Conservation (phyloP, 495 filamentous ascomycete species). For the Penicillium soppii region DNA sequence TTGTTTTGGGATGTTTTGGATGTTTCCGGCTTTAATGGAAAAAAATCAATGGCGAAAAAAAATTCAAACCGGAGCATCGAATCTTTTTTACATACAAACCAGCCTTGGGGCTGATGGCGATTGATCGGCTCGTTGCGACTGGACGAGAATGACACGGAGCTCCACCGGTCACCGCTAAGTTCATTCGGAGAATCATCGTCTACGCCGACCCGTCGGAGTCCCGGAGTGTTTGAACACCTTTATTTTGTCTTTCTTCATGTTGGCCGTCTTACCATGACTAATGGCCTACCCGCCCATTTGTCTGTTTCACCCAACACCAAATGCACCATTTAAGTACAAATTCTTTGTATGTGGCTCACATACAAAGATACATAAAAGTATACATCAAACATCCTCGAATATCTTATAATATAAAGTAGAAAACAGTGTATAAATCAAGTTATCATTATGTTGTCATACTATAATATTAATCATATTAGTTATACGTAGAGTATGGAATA, state of each 20-base stretch:
- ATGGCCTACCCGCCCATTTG: too few species aligned
- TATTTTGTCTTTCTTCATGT: background rate
- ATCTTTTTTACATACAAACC: slow-evolving; percentile 2
- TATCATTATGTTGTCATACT: too few species aligned
- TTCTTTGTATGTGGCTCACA: too few species aligned
- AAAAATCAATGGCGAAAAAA: background rate
- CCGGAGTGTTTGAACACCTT: slow-evolving; percentile 14
- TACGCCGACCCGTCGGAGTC: slow-evolving; percentile 23
- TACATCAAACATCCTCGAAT: too few species aligned
- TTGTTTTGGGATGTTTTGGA: slow-evolving; percentile 1
- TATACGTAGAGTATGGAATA: too few species aligned
- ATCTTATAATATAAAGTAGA: too few species aligned
- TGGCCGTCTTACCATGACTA: too few species aligned
- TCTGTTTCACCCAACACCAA: too few species aligned
- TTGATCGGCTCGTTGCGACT: slow-evolving; percentile 18
- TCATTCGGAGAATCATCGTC: slow-evolving; percentile 16
- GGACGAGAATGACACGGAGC: slow-evolving; percentile 8
- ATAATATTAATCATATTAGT: too few species aligned
- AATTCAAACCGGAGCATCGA: background rate
- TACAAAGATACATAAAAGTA: too few species aligned
- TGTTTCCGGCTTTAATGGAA: background rate
- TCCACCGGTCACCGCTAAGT: slow-evolving; percentile 19
- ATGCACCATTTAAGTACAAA: too few species aligned
- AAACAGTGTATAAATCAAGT: too few species aligned
- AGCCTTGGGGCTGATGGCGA: slow-evolving; percentile 8